These are phyloP conservation scores for Hibiscus syriacus DNA, from an alignment of 345 rosid species.

Conservation along the genomic window DNA sequence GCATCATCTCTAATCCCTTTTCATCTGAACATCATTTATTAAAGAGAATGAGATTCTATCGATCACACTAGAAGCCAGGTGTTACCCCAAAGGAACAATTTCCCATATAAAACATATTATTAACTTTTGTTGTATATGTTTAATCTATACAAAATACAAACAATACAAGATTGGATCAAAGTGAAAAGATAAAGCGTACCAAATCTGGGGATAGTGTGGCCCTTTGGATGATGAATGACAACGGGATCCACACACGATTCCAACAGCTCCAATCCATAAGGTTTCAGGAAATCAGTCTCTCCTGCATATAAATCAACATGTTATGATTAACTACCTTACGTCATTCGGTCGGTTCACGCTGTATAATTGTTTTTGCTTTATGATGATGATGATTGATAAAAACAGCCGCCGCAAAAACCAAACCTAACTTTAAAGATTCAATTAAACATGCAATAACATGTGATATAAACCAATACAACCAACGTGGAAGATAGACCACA, in stretches of 20 bases:
- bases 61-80: background rate
- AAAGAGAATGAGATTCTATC: background rate
- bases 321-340: too few relatives aligned
- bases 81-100: too few relatives aligned
- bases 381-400: background rate
- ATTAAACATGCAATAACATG: background rate
- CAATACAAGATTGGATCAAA: too few relatives aligned
- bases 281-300: conserved; percentile 74
- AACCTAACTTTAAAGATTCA: background rate
- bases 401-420: background rate
- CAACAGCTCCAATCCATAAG: conserved; percentile 53
- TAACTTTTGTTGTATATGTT: too few relatives aligned
- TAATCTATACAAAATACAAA: too few relatives aligned
- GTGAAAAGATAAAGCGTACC: conserved; percentile 19
- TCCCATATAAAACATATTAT: too few relatives aligned
- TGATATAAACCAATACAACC: too few relatives aligned
- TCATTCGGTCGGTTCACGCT: too few relatives aligned
- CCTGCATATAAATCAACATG: too few relatives aligned
- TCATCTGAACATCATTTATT: conserved; percentile 39
- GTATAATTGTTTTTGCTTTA: too few relatives aligned
- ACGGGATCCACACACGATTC: conserved; percentile 45
- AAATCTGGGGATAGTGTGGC: conserved; percentile 85
- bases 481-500: too few relatives aligned
- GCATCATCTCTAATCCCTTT: conserved; percentile 32
- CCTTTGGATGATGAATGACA: conserved; percentile 76